A percentile compares a stretch with the other conserved stretches of the same genome.
Conservation (phyloP, 768 basidiomycete species). For the Psilocybe tampanensis region DNA sequence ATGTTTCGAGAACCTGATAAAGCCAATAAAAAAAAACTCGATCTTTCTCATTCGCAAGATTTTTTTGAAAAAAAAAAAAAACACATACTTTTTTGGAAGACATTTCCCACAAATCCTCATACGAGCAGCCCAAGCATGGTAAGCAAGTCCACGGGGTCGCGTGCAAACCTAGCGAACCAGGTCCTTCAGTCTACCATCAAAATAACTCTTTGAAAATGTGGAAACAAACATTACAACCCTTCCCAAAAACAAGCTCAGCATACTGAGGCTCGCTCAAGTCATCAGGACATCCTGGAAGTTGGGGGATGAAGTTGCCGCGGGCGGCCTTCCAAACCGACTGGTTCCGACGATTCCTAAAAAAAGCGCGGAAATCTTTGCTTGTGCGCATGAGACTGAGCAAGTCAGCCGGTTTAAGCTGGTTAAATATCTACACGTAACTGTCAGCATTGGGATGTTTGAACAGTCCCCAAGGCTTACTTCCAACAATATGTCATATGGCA, state of each 20-base stretch:
- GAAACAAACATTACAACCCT: slow-evolving; percentile 7
- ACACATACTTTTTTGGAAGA: too few species aligned
- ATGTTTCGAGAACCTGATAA: too few species aligned
- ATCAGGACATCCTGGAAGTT: slow-evolving; percentile 25
- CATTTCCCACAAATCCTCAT: too few species aligned
- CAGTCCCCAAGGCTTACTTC: slow-evolving; percentile 19
- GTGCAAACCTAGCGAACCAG: too few species aligned
- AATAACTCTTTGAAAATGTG: too few species aligned
- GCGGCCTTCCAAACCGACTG: neutral
- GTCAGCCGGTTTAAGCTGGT: slow-evolving; percentile 3
- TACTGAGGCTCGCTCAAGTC: slow-evolving; percentile 37
- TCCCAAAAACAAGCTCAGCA: slow-evolving; percentile 31
- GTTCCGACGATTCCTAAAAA: neutral
- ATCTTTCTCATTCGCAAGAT: too few species aligned
- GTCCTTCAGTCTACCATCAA: too few species aligned
- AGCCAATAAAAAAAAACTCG: too few species aligned
- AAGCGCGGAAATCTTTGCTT: slow-evolving; percentile 2
- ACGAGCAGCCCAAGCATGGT: too few species aligned
- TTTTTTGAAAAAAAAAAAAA: too few species aligned
- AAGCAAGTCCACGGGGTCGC: too few species aligned
- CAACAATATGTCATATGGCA: slow-evolving; percentile 32
- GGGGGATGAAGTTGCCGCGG: neutral
- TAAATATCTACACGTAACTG: slow-evolving; percentile 1
- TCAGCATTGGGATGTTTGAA: neutral
- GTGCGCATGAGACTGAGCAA: slow-evolving; percentile 5